Conservation (phyloP, 441 rosid species). For the Pelargonium citronellum region DNA sequence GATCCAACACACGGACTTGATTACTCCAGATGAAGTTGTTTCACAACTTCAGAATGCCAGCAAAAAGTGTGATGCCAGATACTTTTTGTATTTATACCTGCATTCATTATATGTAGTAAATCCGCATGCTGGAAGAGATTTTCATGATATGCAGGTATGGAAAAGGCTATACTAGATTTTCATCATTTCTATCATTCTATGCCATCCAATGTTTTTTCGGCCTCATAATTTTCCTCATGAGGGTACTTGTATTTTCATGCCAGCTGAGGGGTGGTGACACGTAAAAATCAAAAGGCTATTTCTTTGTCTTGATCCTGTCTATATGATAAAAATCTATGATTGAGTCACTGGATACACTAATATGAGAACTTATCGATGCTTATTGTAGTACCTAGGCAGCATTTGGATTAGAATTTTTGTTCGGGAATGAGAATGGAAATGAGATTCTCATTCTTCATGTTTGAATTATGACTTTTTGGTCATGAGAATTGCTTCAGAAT, state of each 20-base stretch:
- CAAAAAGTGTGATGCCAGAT: slow-evolving; percentile 71
- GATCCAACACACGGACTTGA: slow-evolving; percentile 75
- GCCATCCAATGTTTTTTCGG: background rate
- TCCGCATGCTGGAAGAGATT: slow-evolving; percentile 80
- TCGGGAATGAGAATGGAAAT: too few relatives aligned
- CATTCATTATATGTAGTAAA: slow-evolving; percentile 78
- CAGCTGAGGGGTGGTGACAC: background rate
- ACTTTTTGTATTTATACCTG: slow-evolving; percentile 74
- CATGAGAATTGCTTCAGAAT: too few relatives aligned
- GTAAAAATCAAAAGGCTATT: too few relatives aligned
- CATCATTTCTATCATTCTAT: background rate
- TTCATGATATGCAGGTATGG: slow-evolving; percentile 94
- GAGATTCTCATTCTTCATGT: too few relatives aligned
- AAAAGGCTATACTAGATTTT: slow-evolving; percentile 13
- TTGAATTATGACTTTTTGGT: too few relatives aligned
- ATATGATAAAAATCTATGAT: too few relatives aligned
- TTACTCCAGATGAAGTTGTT: slow-evolving; percentile 84
- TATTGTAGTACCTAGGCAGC: too few relatives aligned
- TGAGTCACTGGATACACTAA: too few relatives aligned
- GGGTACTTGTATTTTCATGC: background rate
- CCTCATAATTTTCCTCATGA: too few relatives aligned
- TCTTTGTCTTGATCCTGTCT: too few relatives aligned
- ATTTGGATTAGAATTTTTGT: too few relatives aligned
- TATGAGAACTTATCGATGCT: too few relatives aligned
- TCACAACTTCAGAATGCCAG: slow-evolving; percentile 51